Evolutionary conservation across 1,284 basidiomycete genomes (phyloP), one percentile per base, ranked within the genome.

Genomic region (Cryptococcus sp.): DNA sequence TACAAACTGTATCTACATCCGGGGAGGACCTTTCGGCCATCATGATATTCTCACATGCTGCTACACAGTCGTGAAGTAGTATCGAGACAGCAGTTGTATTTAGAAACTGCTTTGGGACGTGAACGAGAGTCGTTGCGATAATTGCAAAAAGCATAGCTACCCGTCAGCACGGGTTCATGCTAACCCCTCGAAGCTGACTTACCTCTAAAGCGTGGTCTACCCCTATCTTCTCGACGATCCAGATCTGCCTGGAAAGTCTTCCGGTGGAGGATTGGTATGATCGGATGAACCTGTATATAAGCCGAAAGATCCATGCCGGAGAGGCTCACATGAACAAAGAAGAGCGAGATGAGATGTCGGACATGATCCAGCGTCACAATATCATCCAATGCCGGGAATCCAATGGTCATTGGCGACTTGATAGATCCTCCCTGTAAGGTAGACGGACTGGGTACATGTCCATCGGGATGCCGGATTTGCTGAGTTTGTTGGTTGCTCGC

Each of bases 221-320:
- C 34, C 48, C 60, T 57, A 43, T 63, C 62, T 28, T 57, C 59
- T 14, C 48, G 55, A 10, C 41, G 31, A 1, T 40, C 18, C 16
- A 61, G 49, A 43, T 61, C 57, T 7, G 51, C 51, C 52, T 55
- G 55, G 52, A 63, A 63, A 2, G 53, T 52, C 2, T 59, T 57
- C 9, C 45, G 45, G 46, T 63, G 60, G 7, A 63, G 52, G 34
- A 59, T n/a, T 18, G 62, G 62, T 18, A 63, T 63, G 50, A 63
- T 60, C 39, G 53, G 55, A 25, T 58, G 56, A 16, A 63, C 49
- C 61, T 63, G 22, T 4, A 41, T n/a, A n/a, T n/a, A n/a, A n/a
- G n/a, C n/a, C n/a, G n/a, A n/a, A n/a, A n/a, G n/a, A n/a, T n/a
- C n/a, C n/a, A n/a, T n/a, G n/a, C n/a, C n/a, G n/a, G n/a, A n/a